A percentile compares a stretch with the other conserved stretches of the same genome.
Evolutionary conservation across 345 rosid species (phyloP).

Genomic region (Populus pruinosa): DNA sequence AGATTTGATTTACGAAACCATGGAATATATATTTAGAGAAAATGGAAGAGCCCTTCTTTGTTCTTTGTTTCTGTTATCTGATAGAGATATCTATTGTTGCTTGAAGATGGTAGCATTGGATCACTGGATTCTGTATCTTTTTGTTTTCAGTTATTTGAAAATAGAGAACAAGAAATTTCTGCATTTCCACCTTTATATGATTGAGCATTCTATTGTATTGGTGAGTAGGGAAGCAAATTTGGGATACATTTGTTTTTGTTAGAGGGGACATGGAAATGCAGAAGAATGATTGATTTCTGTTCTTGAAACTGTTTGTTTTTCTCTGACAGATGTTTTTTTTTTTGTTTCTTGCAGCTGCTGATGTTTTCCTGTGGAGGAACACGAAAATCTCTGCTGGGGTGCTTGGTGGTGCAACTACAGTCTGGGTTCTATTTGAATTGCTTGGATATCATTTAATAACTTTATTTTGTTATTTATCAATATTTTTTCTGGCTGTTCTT

Average conservation of each 20-base stretch:
- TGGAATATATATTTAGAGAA: neutral
- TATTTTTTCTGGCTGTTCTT: constrained; percentile 14
- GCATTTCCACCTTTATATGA: neutral
- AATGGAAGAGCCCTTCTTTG: no score
- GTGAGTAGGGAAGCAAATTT: neutral
- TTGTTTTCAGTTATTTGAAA: neutral
- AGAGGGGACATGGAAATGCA: neutral
- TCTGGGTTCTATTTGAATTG: constrained; percentile 31
- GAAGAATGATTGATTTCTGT: neutral
- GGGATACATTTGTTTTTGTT: neutral
- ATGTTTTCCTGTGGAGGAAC: constrained; percentile 34
- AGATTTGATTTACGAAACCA: neutral
- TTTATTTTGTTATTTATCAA: constrained; percentile 19
- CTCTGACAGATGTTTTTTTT: neutral
- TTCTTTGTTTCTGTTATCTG: no score
- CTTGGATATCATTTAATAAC: constrained; percentile 26
- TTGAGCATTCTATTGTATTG: neutral
- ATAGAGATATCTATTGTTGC: neutral
- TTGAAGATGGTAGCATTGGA: neutral
- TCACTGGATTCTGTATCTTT: neutral
- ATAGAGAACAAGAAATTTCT: neutral
- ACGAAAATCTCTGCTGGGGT: constrained; percentile 24
- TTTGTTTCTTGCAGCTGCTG: constrained; percentile 21
- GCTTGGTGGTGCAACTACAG: constrained; percentile 20
- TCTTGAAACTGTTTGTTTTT: neutral